Conservation (phyloP, 805 yeast genomes). For the Suhomyces canberraensis region DNA sequence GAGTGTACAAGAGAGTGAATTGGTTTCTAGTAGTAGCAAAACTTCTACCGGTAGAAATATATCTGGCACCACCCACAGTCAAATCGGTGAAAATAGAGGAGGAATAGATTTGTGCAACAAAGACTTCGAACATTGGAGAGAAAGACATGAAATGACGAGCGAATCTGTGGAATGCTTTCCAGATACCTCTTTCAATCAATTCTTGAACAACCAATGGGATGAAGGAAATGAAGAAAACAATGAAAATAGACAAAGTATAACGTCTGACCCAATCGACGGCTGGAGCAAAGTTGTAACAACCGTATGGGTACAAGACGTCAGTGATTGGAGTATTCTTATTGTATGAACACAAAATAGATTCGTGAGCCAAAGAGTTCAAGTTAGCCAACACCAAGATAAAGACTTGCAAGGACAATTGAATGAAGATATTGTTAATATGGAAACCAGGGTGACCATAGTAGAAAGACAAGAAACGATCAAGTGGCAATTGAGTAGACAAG, state of each 20-base stretch:
- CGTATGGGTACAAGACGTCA: conserved; percentile 61
- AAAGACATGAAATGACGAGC: conserved; percentile 64
- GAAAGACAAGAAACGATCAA: conserved; percentile 78
- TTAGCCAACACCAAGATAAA: conserved; percentile 70
- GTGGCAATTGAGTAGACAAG: conserved; percentile 74
- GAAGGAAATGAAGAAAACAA: conserved; percentile 77
- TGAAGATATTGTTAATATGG: conserved; percentile 77
- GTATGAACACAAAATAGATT: conserved; percentile 65
- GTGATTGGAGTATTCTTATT: conserved; percentile 64
- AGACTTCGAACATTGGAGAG: conserved; percentile 81
- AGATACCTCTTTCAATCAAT: conserved; percentile 75
- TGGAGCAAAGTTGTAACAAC: conserved; percentile 73
- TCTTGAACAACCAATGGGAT: conserved; percentile 78
- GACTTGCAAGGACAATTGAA: conserved; percentile 69
- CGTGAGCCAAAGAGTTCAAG: conserved; percentile 70
- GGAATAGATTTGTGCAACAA: conserved; percentile 76
- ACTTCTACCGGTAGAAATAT: conserved; percentile 84
- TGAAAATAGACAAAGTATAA: conserved; percentile 75
- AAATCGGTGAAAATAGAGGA: conserved; percentile 68
- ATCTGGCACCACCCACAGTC: conserved; percentile 83
- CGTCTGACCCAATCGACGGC: conserved; percentile 80
- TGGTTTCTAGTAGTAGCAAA: conserved; percentile 80
- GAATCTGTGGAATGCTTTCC: conserved; percentile 71
- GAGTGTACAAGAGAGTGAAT: conserved; percentile 67
- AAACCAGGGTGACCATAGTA: conserved; percentile 87